Evolutionary conservation across 768 basidiomycete genomes (phyloP), one percentile per base, ranked within the genome.

Genomic region (Candolleomyces eurysporus): DNA sequence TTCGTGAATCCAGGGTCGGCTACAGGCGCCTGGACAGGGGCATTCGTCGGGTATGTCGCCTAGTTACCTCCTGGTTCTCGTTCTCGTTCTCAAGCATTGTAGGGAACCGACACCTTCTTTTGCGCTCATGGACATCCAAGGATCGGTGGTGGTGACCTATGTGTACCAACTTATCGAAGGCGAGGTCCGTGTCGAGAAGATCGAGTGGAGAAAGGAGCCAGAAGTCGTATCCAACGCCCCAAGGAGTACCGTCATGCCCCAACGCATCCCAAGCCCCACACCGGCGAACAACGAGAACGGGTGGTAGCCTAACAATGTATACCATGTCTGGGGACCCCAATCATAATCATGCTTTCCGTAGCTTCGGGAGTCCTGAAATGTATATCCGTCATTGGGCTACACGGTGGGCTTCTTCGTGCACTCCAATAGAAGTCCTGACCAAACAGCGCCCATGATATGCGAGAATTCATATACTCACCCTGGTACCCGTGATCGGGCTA

Each of bases 121-220:
- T 69, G 97, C 97, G 0, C 77, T 98, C 49, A 94, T 99, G 90
- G 97, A 98, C 71, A 89, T 99, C 40, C 97, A 99, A 76, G 97
- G 97, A 5, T 87, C 93, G 2, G 94, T 96, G 9, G 92, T 99
- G 39, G 95, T 97, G 30, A 98, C 96, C 2, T 98, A 97, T 69
- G 95, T 98, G 3, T 98, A 96, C 73, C 94, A 96, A 69, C 85
- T 96, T 31, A 90, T 96, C 49, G 94, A 96, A 48, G 92, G 93
- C 46, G 94, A 96, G 73, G 94, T 96, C 2, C 82, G 91, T n/a
- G 92, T 94, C 5, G 92, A 94, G 78, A 94, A 94, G 79, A 89
- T 94, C 59, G 91, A 92, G 72, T 92, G 87, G 78, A 79, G 89
- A 61, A 90, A 89, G 66, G 87, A 90, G 63, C 65, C 76, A 40